Evolutionary conservation across 1,284 basidiomycete species (phyloP), one percentile per base, ranked within the genome.

Genomic region (Xerocomus nothofagi): DNA sequence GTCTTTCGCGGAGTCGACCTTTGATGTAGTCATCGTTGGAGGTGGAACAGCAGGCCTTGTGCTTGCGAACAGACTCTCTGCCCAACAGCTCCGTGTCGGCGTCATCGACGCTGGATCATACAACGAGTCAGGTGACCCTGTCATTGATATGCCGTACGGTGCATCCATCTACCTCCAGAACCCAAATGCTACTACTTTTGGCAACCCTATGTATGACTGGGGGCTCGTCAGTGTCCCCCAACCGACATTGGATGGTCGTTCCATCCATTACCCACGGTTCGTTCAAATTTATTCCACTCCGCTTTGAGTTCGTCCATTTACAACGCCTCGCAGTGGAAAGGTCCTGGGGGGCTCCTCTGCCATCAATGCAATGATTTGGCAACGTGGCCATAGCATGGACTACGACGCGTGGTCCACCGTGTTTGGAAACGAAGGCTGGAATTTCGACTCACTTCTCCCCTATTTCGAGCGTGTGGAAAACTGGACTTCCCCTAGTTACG

Each of bases 331-430:
- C 17, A 49, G 46, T 15, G 47, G 46, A 14, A 49, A 49, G 12
- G 46, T 49, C 8, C 6, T 49, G 3, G 47, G 47, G n/a, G 46
- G 47, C 11, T 49, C 48, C 4, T 49, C 48, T 17, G 48, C 46
- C 5, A n/a, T 49, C 20, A 49, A 49, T 23, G 0, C 3, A 4
- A 18, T 49, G 37, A 24, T 15, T 12, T 49, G 46, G 40, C 27
- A 45, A 12, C 41, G 44, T 45, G 44, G 41, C 12, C 7, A 17
- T 24, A 46, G 44, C 11, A 15, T 10, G 17, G 44, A 46, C n/a
- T 46, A 46, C 17, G 43, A 45, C 2, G 18, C 44, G 3, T 31
- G 21, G 44, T 45, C 44, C 21, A 31, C 41, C 5, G 41, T 45
- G 14, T 46, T 46, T 31, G 40, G 44, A 24, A 45, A 46, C 10